Evolutionary conservation across 164 flowering plant species (phyloP).

Genomic region (Pachysandra terminalis): DNA sequence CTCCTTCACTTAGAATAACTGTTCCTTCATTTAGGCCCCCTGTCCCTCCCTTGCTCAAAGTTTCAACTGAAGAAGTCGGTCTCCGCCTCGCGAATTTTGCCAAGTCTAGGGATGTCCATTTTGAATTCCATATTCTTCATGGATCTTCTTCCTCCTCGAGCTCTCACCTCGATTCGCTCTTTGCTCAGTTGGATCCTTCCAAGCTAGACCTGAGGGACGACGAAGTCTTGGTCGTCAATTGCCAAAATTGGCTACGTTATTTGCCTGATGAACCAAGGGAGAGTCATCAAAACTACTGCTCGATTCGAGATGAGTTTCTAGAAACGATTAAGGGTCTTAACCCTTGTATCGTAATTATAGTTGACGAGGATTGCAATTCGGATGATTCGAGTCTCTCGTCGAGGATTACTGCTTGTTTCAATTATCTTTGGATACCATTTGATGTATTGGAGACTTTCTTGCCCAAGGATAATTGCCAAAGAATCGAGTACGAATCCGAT

Average conservation of each 20-base stretch:
- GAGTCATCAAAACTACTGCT: constrained; percentile 6
- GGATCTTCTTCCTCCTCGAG: too few species aligned
- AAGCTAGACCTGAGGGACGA: constrained; percentile 43
- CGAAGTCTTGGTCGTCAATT: constrained; percentile 63
- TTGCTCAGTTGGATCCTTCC: constrained; percentile 38
- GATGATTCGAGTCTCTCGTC: constrained; percentile 48
- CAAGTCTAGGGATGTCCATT: constrained; percentile 56
- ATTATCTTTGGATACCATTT: constrained; percentile 79
- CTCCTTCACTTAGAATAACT: constrained; percentile 53
- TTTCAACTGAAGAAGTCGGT: constrained; percentile 56
- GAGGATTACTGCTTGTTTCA: constrained; percentile 58
- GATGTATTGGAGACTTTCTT: constrained; percentile 77
- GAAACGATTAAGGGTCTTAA: constrained; percentile 39
- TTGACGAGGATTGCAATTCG: constrained; percentile 69
- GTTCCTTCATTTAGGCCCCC: constrained; percentile 65
- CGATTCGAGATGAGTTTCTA: constrained; percentile 46
- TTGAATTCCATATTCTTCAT: constrained; percentile 41
- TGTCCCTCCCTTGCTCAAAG: constrained; percentile 65
- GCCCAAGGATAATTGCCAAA: constrained; percentile 60
- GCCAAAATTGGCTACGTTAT: constrained; percentile 72
- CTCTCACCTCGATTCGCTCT: constrained; percentile 39
- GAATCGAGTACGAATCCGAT: constrained; percentile 65
- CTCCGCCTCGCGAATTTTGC: constrained; percentile 65
- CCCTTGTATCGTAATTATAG: constrained; percentile 45
- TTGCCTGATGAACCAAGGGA: constrained; percentile 40